phyloP scores from a whole-genome alignment of 208 protist species.

The Trypanosoma lewisi region DNA sequence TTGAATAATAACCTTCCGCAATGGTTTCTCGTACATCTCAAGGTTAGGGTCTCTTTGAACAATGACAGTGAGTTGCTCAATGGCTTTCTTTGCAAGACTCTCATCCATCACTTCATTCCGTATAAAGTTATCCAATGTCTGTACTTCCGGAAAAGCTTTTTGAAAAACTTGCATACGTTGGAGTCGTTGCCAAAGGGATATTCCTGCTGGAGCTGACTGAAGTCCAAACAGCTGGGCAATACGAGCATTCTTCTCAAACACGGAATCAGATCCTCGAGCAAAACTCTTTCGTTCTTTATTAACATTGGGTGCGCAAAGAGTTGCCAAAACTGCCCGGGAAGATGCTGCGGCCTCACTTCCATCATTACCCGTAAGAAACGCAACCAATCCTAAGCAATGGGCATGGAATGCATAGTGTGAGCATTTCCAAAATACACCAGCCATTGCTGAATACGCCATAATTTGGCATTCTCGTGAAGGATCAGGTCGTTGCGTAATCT shows the following conservation, averaged over 20 bases:
- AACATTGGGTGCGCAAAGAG: constrained; percentile 52
- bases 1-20: constrained; percentile 54
- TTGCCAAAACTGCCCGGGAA: constrained; percentile 60
- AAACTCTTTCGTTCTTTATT: constrained; percentile 56
- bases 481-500: constrained; percentile 20
- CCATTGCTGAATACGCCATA: constrained; percentile 59
- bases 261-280: constrained; percentile 31
- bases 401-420: constrained; percentile 66
- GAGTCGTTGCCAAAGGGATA: constrained; percentile 28
- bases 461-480: constrained; percentile 20
- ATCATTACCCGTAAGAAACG: constrained; percentile 35
- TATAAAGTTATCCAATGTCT: constrained; percentile 17
- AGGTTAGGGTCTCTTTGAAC: constrained; percentile 12
- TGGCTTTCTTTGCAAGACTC: constrained; percentile 19
- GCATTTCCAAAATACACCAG: constrained; percentile 68
- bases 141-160: constrained; percentile 22
- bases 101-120: constrained; percentile 13
- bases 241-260: constrained; percentile 31
- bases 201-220: constrained; percentile 33
- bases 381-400: constrained; percentile 56
- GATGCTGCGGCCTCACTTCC: constrained; percentile 25
- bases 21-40: constrained; percentile 29
- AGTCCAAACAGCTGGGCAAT: constrained; percentile 65
- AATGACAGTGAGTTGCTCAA: constrained; percentile 21
- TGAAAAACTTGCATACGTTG: constrained; percentile 25